Conservation (phyloP, 2,329 filamentous ascomycete species). For the Grosmannia serpens region DNA sequence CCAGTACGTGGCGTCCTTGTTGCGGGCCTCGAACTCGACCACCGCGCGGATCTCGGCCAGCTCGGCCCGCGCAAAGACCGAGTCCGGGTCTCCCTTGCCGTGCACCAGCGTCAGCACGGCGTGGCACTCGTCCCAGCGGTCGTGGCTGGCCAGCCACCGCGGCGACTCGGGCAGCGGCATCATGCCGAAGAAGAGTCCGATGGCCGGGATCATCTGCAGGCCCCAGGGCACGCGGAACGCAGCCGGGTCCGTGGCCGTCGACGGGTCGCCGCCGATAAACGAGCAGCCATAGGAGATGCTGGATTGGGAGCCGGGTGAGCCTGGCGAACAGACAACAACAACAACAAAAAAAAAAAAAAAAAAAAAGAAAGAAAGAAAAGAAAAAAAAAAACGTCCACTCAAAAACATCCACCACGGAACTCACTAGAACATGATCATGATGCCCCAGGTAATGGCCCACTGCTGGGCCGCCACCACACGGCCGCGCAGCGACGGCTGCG, state of each 20-base stretch:
- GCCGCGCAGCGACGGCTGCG: constrained; percentile 33
- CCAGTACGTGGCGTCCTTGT: constrained; percentile 56
- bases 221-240: constrained; percentile 41
- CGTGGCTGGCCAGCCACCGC: constrained; percentile 38
- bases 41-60: constrained; percentile 62
- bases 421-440: constrained; percentile 31
- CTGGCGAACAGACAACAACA: too few species aligned
- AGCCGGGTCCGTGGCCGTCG: constrained; percentile 20
- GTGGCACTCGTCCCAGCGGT: constrained; percentile 32
- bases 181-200: constrained; percentile 29
- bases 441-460: constrained; percentile 22
- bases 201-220: constrained; percentile 32
- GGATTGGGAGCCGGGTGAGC: neutral
- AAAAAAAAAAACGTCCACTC: neutral
- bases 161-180: constrained; percentile 36
- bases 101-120: constrained; percentile 44
- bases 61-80: constrained; percentile 56
- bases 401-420: too few species aligned
- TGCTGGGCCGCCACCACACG: constrained; percentile 33
- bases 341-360: neutral
- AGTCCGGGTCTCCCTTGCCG: constrained; percentile 51
- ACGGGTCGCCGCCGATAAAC: constrained; percentile 20
- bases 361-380: neutral
- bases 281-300: constrained; percentile 32
- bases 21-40: constrained; percentile 60